Base-by-base conservation (phyloP, 768 basidiomycete genomes). In the Sporobolomyces pararoseus region DNA sequence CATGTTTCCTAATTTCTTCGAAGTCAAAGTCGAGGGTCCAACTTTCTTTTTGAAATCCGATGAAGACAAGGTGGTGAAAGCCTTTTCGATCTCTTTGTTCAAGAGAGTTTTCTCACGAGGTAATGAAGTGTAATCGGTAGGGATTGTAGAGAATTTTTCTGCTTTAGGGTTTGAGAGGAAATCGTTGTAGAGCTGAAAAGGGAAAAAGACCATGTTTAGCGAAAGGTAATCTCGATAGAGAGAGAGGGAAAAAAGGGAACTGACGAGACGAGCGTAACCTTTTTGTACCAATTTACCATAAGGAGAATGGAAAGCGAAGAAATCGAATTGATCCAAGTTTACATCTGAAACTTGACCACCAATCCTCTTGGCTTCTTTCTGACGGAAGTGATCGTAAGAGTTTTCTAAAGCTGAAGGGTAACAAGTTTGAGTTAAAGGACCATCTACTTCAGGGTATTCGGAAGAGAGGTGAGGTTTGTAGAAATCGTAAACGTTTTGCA, bases 221-320 rank as follows among this genome's bases (percentile, higher is more conserved):
- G 7, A 23, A 19, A 55, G 47, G 13, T 53, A 7, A 9, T 21
- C n/a, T 64, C 47, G 53, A 35, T n/a, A 39, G 46, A 16, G 1
- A 7, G 5, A 19, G 10, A 39, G 58, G 44, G 32, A 37, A 27
- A 44, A 32, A 51, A 34, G 25, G 29, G 29, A 19, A 77, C 82
- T 58, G 60, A 83, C 83, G 78, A 98, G 83, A 66, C 96, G 90
- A 44, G 90, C 95, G 79, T 95, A 88, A 51, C 91, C 93, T 82
- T 97, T 99, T 80, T 96, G 89, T 63, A 96, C 94, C 79, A 96
- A 90, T 83, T 99, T 99, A 82, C 96, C 95, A 81, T 97, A 99
- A 0, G 96, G 96, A 68, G 88, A 89, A 84, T 99, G 96, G 87
- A 98, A 94, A 76, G 94, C 86, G 73, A 89, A 84, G 79, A 91